Evolutionary conservation across 2,329 filamentous ascomycete species (phyloP).

Genomic region (Xylariaceae sp.): DNA sequence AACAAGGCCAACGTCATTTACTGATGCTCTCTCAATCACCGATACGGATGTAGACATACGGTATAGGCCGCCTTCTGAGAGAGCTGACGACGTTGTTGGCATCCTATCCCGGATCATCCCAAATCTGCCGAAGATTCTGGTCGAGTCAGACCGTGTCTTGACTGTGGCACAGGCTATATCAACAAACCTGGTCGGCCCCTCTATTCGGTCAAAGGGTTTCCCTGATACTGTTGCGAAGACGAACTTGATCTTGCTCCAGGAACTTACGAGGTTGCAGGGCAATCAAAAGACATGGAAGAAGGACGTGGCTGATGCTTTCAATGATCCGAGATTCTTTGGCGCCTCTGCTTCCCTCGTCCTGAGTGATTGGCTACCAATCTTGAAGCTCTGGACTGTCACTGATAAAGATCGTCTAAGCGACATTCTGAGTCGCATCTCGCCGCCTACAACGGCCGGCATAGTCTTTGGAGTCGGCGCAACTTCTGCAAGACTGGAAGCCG

Average conservation of each 20-base stretch:
- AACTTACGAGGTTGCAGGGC: constrained; percentile 70
- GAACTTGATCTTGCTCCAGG: constrained; percentile 67
- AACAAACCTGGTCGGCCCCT: constrained; percentile 73
- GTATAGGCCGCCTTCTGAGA: constrained; percentile 37
- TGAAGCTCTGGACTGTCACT: constrained; percentile 75
- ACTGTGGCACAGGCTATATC: constrained; percentile 77
- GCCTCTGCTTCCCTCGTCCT: constrained; percentile 60
- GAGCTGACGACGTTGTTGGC: constrained; percentile 69
- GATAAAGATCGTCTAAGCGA: constrained; percentile 89
- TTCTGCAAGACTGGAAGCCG: constrained; percentile 88
- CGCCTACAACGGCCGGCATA: constrained; percentile 88
- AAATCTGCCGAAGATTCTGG: constrained; percentile 73
- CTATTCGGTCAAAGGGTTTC: constrained; percentile 77
- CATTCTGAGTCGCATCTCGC: constrained; percentile 68
- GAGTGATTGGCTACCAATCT: constrained; percentile 72
- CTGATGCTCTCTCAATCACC: constrained; percentile 45
- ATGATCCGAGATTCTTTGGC: constrained; percentile 81
- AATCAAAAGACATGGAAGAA: constrained; percentile 90
- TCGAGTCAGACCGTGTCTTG: constrained; percentile 78
- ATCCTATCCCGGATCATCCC: constrained; percentile 77
- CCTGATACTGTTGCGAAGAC: constrained; percentile 74
- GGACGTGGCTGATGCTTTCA: constrained; percentile 86
- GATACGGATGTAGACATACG: constrained; percentile 36
- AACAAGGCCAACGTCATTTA: constrained; percentile 70
- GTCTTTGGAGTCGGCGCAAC: constrained; percentile 98